phyloP scores from a whole-genome alignment of 192 early-diverging fungal genomes.

The Chytriomyces sp. region DNA sequence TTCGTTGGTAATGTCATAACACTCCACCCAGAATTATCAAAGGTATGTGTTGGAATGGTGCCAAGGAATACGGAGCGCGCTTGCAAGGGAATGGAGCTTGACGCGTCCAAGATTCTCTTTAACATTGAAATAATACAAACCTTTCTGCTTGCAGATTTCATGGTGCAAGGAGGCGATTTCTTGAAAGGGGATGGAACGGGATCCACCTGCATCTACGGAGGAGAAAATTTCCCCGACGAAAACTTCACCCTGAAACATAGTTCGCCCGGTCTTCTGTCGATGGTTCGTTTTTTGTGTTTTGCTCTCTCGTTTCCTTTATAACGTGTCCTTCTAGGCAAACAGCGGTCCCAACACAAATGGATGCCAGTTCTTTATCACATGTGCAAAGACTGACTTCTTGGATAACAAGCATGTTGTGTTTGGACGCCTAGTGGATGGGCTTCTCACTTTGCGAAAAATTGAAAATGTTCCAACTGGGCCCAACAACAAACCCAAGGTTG shows the following conservation, averaged over 20 bases:
- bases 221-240: conserved; percentile 70
- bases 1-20: not conserved
- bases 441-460: conserved; percentile 88
- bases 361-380: conserved; percentile 93
- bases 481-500: conserved; percentile 78
- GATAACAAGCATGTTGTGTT: conserved; percentile 91
- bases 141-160: conserved; percentile 65
- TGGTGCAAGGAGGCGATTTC: conserved; percentile 93
- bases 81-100: no score
- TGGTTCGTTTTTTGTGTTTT: conserved; percentile 56
- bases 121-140: no score
- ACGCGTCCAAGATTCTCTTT: no score
- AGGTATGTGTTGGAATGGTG: not conserved
- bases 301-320: not conserved
- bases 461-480: conserved; percentile 90
- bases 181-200: conserved; percentile 90
- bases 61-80: not conserved
- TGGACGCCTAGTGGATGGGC: conserved; percentile 81
- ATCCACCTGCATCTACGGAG: conserved; percentile 81
- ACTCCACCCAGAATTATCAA: not conserved
- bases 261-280: conserved; percentile 80
- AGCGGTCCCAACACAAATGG: conserved; percentile 85
- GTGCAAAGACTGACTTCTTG: conserved; percentile 81
- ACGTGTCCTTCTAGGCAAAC: conserved; percentile 62
- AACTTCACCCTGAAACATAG: conserved; percentile 86